Evolutionary conservation across 2,329 filamentous ascomycete genomes (phyloP).

Genomic region (Penicillium brasilianum): DNA sequence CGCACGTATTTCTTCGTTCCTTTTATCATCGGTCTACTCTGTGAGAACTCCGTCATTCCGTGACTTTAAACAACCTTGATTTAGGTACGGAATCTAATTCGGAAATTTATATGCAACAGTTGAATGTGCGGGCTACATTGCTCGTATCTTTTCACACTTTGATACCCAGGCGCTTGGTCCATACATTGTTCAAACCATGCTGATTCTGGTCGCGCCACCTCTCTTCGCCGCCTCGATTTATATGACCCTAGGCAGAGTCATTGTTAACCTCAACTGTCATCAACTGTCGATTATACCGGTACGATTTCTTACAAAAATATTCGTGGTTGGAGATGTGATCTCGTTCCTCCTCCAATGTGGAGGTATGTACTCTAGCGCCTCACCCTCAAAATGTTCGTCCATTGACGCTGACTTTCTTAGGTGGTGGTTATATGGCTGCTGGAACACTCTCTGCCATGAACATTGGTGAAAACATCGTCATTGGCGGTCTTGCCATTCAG

Average conservation of each 20-base stretch:
- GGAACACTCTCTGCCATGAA: slow-evolving; percentile 24
- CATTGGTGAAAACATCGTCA: slow-evolving; percentile 50
- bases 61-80: neutral
- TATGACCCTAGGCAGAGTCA: slow-evolving; percentile 38
- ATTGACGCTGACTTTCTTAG: slow-evolving; percentile 21
- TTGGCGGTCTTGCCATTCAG: slow-evolving; percentile 63
- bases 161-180: slow-evolving; percentile 31
- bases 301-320: slow-evolving; percentile 37
- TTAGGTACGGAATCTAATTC: slow-evolving; percentile 9
- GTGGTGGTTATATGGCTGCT: slow-evolving; percentile 35
- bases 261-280: slow-evolving; percentile 29
- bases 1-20: slow-evolving; percentile 45
- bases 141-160: slow-evolving; percentile 33
- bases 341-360: slow-evolving; percentile 37
- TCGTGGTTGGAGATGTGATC: slow-evolving; percentile 37
- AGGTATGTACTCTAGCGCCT: slow-evolving; percentile 21
- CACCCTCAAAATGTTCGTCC: neutral
- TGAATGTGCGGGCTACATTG: slow-evolving; percentile 35
- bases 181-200: slow-evolving; percentile 37
- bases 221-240: slow-evolving; percentile 40
- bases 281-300: slow-evolving; percentile 27
- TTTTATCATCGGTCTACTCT: slow-evolving; percentile 44
- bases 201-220: slow-evolving; percentile 39
- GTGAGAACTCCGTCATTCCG: slow-evolving; percentile 31
- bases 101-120: slow-evolving; percentile 29